Base-by-base conservation (phyloP, 129 eudicot species). In the Helichrysum umbraculigerum region DNA sequence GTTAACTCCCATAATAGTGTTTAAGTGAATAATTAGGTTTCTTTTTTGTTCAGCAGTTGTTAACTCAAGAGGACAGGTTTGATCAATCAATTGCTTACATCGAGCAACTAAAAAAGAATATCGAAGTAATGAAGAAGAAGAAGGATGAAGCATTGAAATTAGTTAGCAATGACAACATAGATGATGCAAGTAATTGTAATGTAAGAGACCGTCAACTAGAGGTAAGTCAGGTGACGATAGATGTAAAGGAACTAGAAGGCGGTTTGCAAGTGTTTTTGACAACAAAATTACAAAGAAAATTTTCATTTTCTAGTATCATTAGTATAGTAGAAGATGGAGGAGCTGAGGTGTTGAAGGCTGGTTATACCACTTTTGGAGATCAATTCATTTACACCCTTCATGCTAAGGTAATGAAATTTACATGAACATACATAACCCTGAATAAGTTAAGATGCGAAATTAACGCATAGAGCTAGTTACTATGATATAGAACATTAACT, bases 321-420 rank as follows among this genome's bases (percentile, higher is more conserved):
- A 37, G 65, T 6, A 68, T 80, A 14, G 74, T 85, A 51, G 85
- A 87, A 14, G 83, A 87, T 42, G 92, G 79, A 66, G 87, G 92
- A 76, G 79, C 80, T 71, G 82, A 85, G 56, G 82, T 87, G 4
- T 57, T 85, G 2, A 70, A 78, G 68, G 75, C 63, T 16, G 81
- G 68, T 41, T 20, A 62, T 56, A 73, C 87, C 6, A 60, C 59
- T 8, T 6, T 39, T 10, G 92, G 80, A 6, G 79, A 79, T 37
- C 79, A 83, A 66, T 76, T 79, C 83, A 50, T 76, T 76, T 85
- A 79, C 68, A 87, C 82, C n/a, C 63, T 85, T 51, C 87, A 87
- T 74, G 88, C 91, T 41, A 71, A 84, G 88, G 91, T 84, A 21
- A 7, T 74, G 28, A 25, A 25, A 25, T 25, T 25, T 25, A 25